phyloP scores from a whole-genome alignment of 768 basidiomycete species.

The Boletellus ananas region DNA sequence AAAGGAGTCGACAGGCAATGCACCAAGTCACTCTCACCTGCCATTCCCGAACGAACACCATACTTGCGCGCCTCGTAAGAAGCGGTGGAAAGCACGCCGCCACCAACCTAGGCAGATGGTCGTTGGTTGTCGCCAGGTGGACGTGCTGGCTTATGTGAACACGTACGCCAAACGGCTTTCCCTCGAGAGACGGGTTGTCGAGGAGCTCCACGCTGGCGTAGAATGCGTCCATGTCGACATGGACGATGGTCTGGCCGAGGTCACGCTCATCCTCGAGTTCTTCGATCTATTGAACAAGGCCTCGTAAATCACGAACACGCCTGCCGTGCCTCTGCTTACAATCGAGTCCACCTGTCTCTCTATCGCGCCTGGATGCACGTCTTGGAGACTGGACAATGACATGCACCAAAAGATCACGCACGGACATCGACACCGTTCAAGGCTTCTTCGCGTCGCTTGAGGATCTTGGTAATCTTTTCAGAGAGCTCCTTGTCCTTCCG shows the following conservation, averaged over 20 bases:
- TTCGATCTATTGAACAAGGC: conserved; percentile 38
- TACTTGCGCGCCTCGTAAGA: conserved; percentile 90
- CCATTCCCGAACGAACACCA: conserved; percentile 93
- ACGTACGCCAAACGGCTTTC: conserved; percentile 71
- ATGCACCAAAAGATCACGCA: conserved; percentile 30
- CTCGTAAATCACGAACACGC: neutral
- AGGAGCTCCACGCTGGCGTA: conserved; percentile 78
- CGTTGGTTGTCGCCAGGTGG: conserved; percentile 1
- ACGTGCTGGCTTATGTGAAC: neutral
- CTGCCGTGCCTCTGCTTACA: conserved; percentile 41
- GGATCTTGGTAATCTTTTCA: conserved; percentile 64
- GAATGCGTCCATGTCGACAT: conserved; percentile 97
- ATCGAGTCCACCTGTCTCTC: conserved; percentile 66
- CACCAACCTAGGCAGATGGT: conserved; percentile 57
- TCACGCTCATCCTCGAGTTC: conserved; percentile 77
- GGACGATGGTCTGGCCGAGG: conserved; percentile 79
- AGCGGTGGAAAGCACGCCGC: conserved; percentile 83
- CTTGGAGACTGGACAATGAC: neutral
- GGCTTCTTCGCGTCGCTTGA: conserved; percentile 60
- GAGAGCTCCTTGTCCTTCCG: conserved; percentile 84
- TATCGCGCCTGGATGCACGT: conserved; percentile 42
- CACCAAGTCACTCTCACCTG: conserved; percentile 55
- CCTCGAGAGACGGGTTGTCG: conserved; percentile 56
- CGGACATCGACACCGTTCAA: conserved; percentile 54
- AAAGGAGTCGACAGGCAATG: neutral